Evolutionary conservation across 768 basidiomycete genomes (phyloP), one percentile per base, ranked within the genome.

Genomic region (Kwoniella dejecticola): DNA sequence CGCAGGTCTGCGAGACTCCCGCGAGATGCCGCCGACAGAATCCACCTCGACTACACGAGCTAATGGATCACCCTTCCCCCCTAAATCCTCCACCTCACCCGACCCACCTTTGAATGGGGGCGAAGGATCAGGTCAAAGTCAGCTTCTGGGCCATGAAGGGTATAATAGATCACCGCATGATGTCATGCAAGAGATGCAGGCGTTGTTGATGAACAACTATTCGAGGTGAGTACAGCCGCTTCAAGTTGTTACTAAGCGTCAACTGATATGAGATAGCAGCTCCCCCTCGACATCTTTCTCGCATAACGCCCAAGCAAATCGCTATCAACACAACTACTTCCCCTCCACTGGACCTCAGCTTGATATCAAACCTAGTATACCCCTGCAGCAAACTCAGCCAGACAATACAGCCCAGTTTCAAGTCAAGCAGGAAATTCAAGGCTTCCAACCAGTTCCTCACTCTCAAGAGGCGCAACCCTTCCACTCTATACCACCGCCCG

Each of bases 1-100:
- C 44, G 33, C 27, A 21, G 7, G 13, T 47, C 45, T 40, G 27
- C 29, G 48, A 50, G 48, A 17, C 27, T 15, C 26, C 24, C 29
- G 6, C 41, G 19, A 33, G 48, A 63, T 63, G 61, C 21, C 48
- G 38, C 64, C 66, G 26, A 63, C 64, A 50, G 68, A 69, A 30
- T 50, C 48, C n/a, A n/a, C n/a, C 27, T 68, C 68, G 11, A 65
- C 71, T 21, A 70, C 71, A n/a, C 41, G 63, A n/a, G 52, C 66
- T 11, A 31, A 63, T 26, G 61, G 61, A 8, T 68, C 68, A 7
- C 71, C 68, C 12, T 70, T 66, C 54, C 67, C 66, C 2, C 23
- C 49, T 8, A 56, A 55, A 5, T 67, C 71, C 2, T 66, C 71
- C 21, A n/a, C n/a, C n/a, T 69, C 64, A 3, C 64, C 69, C 15